A percentile compares a stretch with the other conserved stretches of the same genome.
Conservation (phyloP, 257 asterid genomes). For the Lithospermum erythrorhizon region DNA sequence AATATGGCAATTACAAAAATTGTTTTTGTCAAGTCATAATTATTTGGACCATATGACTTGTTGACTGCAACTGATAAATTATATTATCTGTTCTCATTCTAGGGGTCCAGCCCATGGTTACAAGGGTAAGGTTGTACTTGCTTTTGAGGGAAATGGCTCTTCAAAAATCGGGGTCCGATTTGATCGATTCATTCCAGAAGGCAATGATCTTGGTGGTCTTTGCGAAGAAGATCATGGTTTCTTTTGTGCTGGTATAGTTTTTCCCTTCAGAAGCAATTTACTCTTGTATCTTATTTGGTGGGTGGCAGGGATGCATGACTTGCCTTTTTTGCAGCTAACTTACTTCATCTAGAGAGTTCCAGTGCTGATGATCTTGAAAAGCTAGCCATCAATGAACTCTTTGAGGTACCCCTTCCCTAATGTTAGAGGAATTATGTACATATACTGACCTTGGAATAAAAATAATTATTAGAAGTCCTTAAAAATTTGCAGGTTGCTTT, state of each 20-base stretch:
- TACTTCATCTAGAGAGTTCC: conserved; percentile 68
- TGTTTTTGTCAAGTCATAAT: not conserved
- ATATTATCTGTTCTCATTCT: not conserved
- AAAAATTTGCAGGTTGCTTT: conserved; percentile 44
- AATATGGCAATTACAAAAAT: not conserved
- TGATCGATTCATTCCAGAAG: conserved; percentile 72
- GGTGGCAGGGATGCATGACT: conserved; percentile 6
- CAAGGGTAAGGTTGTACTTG: conserved; percentile 77
- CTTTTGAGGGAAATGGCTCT: conserved; percentile 79
- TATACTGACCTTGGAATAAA: not conserved
- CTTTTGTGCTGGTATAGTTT: conserved; percentile 68
- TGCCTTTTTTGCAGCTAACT: conserved; percentile 52
- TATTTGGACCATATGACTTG: not conserved
- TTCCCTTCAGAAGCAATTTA: not conserved
- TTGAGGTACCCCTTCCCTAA: conserved; percentile 47
- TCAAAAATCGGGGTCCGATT: conserved; percentile 91
- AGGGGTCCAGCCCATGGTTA: conserved; percentile 77
- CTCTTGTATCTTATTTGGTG: not conserved
- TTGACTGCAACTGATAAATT: not conserved
- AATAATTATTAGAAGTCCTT: not conserved
- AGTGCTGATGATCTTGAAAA: conserved; percentile 54
- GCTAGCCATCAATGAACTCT: conserved; percentile 71
- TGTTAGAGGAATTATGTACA: not conserved
- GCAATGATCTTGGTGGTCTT: conserved; percentile 82
- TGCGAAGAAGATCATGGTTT: conserved; percentile 91